Conservation (phyloP, 192 early-diverging fungal genomes). For the Rhizophagus sp. region DNA sequence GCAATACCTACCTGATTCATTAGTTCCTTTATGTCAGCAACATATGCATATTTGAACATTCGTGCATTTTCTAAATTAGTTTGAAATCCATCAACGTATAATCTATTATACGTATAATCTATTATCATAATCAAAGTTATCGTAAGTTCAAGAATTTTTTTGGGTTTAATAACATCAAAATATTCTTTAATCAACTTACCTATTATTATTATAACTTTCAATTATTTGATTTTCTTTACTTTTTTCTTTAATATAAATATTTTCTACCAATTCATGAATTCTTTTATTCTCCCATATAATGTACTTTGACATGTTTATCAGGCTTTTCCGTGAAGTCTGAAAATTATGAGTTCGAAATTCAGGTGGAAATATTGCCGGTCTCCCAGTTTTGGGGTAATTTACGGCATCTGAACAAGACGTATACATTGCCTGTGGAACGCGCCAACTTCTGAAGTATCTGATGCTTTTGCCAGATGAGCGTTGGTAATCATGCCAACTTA, state of each 20-base stretch:
- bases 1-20: constrained; percentile 68
- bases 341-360: constrained; percentile 46
- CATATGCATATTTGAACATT: constrained; percentile 45
- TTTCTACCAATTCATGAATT: no score
- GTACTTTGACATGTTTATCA: constrained; percentile 51
- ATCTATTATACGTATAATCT: constrained; percentile 49
- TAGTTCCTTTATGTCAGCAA: constrained; percentile 50
- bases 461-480: constrained; percentile 62
- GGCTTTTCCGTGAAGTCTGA: constrained; percentile 79
- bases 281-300: no score
- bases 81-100: constrained; percentile 51
- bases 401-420: no score
- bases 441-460: constrained; percentile 13
- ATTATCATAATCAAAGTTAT: constrained; percentile 42
- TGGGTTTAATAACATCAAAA: no score
- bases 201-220: no score
- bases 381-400: constrained; percentile 73
- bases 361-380: constrained; percentile 49
- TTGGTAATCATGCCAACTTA: constrained; percentile 72
- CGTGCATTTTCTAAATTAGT: constrained; percentile 53
- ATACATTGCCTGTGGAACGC: no score
- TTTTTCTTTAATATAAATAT: no score
- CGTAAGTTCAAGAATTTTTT: no score
- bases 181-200: no score
- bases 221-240: no score